phyloP scores from a whole-genome alignment of 1,284 basidiomycete species.

The Sphagnurus paluster region DNA sequence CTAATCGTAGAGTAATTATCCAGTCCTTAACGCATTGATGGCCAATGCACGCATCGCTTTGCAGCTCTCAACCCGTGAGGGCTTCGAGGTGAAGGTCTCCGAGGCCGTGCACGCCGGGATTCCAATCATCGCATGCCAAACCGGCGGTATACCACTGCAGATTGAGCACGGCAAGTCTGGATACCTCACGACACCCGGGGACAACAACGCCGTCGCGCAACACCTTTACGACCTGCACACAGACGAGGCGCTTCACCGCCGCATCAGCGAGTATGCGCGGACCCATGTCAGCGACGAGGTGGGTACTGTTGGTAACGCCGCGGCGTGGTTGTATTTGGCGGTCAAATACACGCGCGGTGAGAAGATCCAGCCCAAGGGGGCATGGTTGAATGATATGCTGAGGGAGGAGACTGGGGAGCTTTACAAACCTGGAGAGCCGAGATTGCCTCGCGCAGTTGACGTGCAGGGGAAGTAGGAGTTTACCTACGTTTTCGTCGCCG shows the following conservation, averaged over 20 bases:
- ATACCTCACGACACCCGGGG: slow-evolving; percentile 73
- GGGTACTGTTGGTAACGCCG: slow-evolving; percentile 76
- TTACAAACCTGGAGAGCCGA: slow-evolving; percentile 65
- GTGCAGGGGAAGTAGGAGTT: slow-evolving; percentile 40
- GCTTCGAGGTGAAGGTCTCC: slow-evolving; percentile 91
- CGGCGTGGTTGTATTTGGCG: slow-evolving; percentile 80
- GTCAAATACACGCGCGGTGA: slow-evolving; percentile 74
- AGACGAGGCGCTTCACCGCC: slow-evolving; percentile 62
- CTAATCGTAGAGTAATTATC: background rate
- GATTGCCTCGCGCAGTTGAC: slow-evolving; percentile 60
- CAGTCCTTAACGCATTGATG: slow-evolving; percentile 79
- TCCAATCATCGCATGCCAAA: slow-evolving; percentile 77
- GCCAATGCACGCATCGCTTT: slow-evolving; percentile 74
- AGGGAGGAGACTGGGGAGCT: slow-evolving; percentile 70
- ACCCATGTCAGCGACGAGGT: slow-evolving; percentile 82
- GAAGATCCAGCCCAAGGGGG: slow-evolving; percentile 74
- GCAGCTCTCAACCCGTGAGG: slow-evolving; percentile 82
- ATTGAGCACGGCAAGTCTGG: slow-evolving; percentile 83
- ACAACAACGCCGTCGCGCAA: slow-evolving; percentile 71
- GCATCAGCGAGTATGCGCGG: slow-evolving; percentile 67
- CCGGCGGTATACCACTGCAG: slow-evolving; percentile 88
- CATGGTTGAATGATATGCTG: slow-evolving; percentile 79
- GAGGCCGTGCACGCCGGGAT: slow-evolving; percentile 85
- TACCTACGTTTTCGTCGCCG: too few species aligned
- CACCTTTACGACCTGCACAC: slow-evolving; percentile 76